phyloP scores from a whole-genome alignment of 768 basidiomycete genomes.

The Austroboletus festivus region DNA sequence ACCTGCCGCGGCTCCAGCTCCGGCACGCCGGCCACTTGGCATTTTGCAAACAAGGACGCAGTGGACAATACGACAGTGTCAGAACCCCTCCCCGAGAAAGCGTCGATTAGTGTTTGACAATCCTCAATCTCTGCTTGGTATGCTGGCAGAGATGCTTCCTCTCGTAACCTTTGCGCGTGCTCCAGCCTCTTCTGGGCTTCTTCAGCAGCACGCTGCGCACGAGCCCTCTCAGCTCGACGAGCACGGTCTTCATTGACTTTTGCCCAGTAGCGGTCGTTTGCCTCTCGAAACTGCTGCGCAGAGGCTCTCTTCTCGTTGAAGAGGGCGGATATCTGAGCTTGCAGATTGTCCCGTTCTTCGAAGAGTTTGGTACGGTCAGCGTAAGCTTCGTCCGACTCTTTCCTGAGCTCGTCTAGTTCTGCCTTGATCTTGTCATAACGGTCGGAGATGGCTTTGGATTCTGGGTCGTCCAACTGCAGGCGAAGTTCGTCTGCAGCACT shows the following conservation, averaged over 20 bases:
- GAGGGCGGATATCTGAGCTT: slow-evolving; percentile 65
- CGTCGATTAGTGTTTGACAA: slow-evolving; percentile 89
- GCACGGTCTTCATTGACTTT: slow-evolving; percentile 90
- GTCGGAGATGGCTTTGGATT: slow-evolving; percentile 74
- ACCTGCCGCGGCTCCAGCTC: slow-evolving; percentile 86
- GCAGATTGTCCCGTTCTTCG: slow-evolving; percentile 78
- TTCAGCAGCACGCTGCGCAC: slow-evolving; percentile 71
- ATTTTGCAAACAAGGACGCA: slow-evolving; percentile 38
- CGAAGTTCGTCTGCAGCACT: slow-evolving; percentile 72
- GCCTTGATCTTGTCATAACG: slow-evolving; percentile 78
- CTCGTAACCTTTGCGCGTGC: slow-evolving; percentile 73
- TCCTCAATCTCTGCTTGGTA: slow-evolving; percentile 94
- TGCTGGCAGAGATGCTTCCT: slow-evolving; percentile 88
- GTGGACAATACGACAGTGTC: slow-evolving; percentile 44
- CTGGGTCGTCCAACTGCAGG: slow-evolving; percentile 87
- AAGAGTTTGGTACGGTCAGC: slow-evolving; percentile 78
- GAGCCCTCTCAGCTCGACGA: slow-evolving; percentile 72
- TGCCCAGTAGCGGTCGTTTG: slow-evolving; percentile 75
- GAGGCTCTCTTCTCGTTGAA: slow-evolving; percentile 78
- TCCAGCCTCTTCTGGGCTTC: slow-evolving; percentile 81
- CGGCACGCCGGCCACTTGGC: slow-evolving; percentile 59
- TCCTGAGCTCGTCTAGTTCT: slow-evolving; percentile 84
- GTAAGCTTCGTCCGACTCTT: slow-evolving; percentile 81
- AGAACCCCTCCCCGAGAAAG: slow-evolving; percentile 65
- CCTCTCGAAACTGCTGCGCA: slow-evolving; percentile 67